A percentile compares a stretch with the other conserved stretches of the same genome.
Conservation (phyloP, 306 rosid genomes). For the Rosa rugosa region DNA sequence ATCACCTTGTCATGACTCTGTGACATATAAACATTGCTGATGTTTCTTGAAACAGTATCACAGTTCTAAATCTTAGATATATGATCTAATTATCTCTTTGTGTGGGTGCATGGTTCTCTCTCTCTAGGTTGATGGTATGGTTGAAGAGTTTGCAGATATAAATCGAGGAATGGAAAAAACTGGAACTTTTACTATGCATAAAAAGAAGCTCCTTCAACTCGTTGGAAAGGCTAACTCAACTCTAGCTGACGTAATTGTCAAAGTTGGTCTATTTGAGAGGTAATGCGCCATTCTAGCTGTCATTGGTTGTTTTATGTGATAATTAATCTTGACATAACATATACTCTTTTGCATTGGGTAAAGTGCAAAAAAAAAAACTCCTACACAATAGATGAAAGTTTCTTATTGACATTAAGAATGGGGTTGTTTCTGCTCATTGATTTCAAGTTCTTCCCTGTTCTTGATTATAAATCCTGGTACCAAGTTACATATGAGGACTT, state of each 20-base stretch:
- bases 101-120: neutral
- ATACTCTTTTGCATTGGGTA: neutral
- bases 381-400: neutral
- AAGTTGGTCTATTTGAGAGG: slow-evolving; percentile 99
- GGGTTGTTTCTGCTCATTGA: slow-evolving; percentile 1
- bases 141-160: slow-evolving; percentile 89
- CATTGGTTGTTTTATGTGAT: neutral
- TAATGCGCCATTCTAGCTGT: slow-evolving; percentile 22
- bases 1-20: neutral
- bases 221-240: slow-evolving; percentile 97
- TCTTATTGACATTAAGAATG: neutral
- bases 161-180: slow-evolving; percentile 98
- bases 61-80: slow-evolving; percentile 13
- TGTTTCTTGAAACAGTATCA: slow-evolving; percentile 8
- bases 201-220: slow-evolving; percentile 93
- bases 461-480: slow-evolving; percentile 12
- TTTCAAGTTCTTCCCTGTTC: slow-evolving; percentile 13
- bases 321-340: neutral
- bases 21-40: neutral
- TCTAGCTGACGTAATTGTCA: slow-evolving; percentile 91
- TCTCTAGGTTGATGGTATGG: slow-evolving; percentile 85
- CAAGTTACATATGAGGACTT: neutral
- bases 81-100: neutral
- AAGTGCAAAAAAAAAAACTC: neutral
- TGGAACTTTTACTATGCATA: slow-evolving; percentile 95